A percentile compares a stretch with the other conserved stretches of the same genome.
Conservation (phyloP, 257 asterid species). For the Ophiorrhiza pumila region DNA sequence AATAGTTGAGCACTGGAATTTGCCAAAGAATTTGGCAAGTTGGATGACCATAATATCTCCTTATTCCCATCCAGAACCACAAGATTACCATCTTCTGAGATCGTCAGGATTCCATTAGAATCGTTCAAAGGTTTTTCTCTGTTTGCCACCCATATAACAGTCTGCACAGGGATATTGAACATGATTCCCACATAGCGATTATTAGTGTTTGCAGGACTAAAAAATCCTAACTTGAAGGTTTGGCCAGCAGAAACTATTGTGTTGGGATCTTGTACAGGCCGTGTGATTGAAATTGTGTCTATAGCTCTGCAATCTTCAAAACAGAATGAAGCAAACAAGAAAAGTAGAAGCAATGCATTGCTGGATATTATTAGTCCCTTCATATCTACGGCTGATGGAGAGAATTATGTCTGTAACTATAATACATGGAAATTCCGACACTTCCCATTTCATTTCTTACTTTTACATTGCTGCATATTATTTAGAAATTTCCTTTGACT, state of each 20-base stretch:
- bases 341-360: neutral
- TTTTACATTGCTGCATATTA: neutral
- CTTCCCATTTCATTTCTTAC: neutral
- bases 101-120: constrained; percentile 24
- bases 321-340: neutral
- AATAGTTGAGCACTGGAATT: constrained; percentile 31
- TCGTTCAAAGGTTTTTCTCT: constrained; percentile 40
- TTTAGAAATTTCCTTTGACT: too few species aligned
- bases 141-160: constrained; percentile 54
- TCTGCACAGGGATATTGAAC: constrained; percentile 1
- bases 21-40: constrained; percentile 11
- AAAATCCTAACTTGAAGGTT: constrained; percentile 28
- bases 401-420: neutral
- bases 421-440: neutral
- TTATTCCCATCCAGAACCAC: constrained; percentile 26
- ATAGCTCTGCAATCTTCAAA: neutral
- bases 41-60: constrained; percentile 39
- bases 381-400: neutral
- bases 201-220: constrained; percentile 20
- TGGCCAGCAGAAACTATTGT: constrained; percentile 18
- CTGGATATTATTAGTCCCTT: neutral
- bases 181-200: constrained; percentile 28
- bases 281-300: constrained; percentile 14
- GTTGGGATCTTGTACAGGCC: constrained; percentile 20
- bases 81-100: constrained; percentile 40